These are phyloP conservation scores for Torulaspora microellipsoides DNA, from an alignment of 805 yeast species.

Conservation along the genomic window DNA sequence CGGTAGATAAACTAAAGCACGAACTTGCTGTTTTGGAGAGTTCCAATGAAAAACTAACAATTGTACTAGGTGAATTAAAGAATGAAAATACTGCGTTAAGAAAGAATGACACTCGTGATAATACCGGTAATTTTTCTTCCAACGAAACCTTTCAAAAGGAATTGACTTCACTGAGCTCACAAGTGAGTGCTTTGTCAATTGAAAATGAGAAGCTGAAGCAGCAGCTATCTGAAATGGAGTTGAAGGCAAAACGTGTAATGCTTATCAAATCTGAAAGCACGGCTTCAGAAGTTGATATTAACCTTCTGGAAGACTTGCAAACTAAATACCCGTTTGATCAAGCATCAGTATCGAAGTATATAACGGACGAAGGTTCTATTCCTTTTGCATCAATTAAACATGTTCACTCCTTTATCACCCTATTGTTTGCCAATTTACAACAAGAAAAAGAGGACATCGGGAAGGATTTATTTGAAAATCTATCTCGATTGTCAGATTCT, in stretches of 20 bases:
- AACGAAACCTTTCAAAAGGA: conserved; percentile 25
- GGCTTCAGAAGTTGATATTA: not conserved
- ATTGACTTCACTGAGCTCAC: conserved; percentile 21
- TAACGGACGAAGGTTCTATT: conserved; percentile 17
- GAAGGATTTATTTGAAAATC: conserved; percentile 20
- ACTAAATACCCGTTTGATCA: conserved; percentile 9
- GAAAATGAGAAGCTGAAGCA: conserved; percentile 37
- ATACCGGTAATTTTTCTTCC: conserved; percentile 5
- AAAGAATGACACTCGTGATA: not conserved
- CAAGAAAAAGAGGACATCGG: conserved; percentile 11
- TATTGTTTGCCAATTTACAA: conserved; percentile 11
- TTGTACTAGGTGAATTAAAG: conserved; percentile 10
- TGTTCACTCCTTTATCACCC: conserved; percentile 8
- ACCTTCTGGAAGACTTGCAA: not conserved
- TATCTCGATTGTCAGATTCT: conserved; percentile 24
- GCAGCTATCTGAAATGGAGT: conserved; percentile 44
- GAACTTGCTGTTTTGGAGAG: too few relatives aligned
- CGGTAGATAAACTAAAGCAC: too few relatives aligned
- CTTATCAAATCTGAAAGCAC: not conserved
- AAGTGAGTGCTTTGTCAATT: conserved; percentile 27
- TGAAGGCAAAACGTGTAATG: conserved; percentile 31
- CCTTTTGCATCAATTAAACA: conserved; percentile 13
- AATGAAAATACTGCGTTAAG: conserved; percentile 9
- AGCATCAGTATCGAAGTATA: conserved; percentile 9
- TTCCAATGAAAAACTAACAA: too few relatives aligned